Evolutionary conservation across 2,329 filamentous ascomycete genomes (phyloP).

Genomic region (Fusarium falciforme): DNA sequence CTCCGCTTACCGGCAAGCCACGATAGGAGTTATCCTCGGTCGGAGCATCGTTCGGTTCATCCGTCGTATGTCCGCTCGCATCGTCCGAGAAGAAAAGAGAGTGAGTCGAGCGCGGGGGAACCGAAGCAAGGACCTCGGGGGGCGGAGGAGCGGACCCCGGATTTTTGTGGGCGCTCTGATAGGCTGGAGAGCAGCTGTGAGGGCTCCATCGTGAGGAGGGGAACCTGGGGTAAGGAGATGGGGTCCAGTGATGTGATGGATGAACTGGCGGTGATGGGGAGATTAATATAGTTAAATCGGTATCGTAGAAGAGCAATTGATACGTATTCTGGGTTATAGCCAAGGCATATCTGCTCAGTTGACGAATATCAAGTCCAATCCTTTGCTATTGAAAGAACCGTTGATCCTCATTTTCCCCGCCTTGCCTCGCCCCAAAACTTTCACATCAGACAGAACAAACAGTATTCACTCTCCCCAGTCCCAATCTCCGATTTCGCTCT

Average conservation of each 20-base stretch:
- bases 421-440: neutral
- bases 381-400: neutral
- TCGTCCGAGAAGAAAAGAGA: slow-evolving; percentile 13
- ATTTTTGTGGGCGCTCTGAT: slow-evolving; percentile 21
- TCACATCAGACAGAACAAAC: neutral
- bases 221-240: slow-evolving; percentile 41
- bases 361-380: neutral
- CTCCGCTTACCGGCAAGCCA: slow-evolving; percentile 11
- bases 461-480: neutral
- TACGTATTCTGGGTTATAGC: neutral
- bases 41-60: slow-evolving; percentile 23
- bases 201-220: slow-evolving; percentile 6
- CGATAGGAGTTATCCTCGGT: slow-evolving; percentile 26
- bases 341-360: neutral
- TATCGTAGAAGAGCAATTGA: neutral
- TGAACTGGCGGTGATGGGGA: neutral
- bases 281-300: neutral
- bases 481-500: neutral
- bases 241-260: neutral
- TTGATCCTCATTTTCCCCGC: neutral
- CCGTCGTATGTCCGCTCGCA: slow-evolving; percentile 37
- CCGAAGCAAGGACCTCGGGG: slow-evolving; percentile 8
- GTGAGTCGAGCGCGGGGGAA: slow-evolving; percentile 16
- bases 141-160: slow-evolving; percentile 30
- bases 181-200: slow-evolving; percentile 4